Evolutionary conservation across 176 grass and related monocot species (phyloP).

Genomic region (Aegilops bicornis): DNA sequence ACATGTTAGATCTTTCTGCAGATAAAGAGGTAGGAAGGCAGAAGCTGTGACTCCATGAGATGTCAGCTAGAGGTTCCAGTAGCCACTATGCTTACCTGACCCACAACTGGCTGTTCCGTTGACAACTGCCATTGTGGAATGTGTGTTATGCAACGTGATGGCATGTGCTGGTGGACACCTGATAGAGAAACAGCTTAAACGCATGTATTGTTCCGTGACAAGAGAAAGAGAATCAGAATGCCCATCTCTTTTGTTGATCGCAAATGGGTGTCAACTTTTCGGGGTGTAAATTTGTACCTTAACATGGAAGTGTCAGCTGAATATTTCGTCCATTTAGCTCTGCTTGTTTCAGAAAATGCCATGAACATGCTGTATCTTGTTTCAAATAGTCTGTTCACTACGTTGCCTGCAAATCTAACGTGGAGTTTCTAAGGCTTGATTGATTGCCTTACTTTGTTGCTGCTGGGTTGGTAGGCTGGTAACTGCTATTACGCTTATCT

Average conservation of each 20-base stretch:
- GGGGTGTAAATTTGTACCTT: background rate
- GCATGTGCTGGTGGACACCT: background rate
- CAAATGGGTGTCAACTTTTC: background rate
- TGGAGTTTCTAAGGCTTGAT: background rate
- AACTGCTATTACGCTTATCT: no score
- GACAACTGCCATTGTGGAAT: background rate
- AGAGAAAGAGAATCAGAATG: background rate
- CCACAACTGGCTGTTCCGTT: background rate
- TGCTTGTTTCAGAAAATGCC: background rate
- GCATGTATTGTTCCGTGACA: background rate
- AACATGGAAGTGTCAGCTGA: background rate
- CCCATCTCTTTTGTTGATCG: background rate
- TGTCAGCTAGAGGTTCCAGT: conserved; percentile 3
- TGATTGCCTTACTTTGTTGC: background rate
- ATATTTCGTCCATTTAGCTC: background rate
- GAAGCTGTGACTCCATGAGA: background rate
- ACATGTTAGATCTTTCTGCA: conserved; percentile 5
- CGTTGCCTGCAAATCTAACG: background rate
- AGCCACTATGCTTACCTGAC: conserved; percentile 3
- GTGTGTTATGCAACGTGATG: background rate
- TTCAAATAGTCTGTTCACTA: background rate
- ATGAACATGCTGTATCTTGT: background rate
- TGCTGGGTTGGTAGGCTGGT: background rate
- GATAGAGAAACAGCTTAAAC: conserved; percentile 3
- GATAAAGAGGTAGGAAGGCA: conserved; percentile 11